These are phyloP conservation scores for Chlamydomonas incerta DNA, from an alignment of 139 green algal genomes.

Conservation along the genomic window DNA sequence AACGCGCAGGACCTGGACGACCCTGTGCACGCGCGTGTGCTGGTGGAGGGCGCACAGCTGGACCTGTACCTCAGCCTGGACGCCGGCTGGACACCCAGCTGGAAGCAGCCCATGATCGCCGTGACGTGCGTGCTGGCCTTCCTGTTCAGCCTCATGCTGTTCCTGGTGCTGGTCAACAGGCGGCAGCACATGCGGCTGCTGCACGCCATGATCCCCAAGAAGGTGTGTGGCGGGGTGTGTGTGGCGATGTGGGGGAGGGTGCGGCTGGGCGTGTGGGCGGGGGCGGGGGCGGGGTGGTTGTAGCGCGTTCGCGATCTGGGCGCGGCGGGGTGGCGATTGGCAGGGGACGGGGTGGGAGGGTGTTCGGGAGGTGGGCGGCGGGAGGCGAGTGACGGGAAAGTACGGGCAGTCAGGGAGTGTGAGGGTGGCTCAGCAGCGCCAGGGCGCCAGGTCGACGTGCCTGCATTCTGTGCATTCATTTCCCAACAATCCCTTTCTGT, in stretches of 20 bases:
- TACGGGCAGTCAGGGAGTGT: neutral
- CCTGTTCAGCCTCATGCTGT: neutral
- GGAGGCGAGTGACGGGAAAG: neutral
- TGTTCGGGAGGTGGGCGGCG: too few species aligned
- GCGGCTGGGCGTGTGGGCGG: too few species aligned
- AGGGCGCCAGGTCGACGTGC: too few species aligned
- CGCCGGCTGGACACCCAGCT: constrained; percentile 1
- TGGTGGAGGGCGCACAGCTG: constrained; percentile 3
- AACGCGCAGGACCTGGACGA: neutral
- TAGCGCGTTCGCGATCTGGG: too few species aligned
- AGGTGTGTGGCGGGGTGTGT: too few species aligned
- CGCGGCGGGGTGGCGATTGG: too few species aligned
- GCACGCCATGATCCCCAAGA: constrained; percentile 43
- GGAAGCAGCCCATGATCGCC: neutral
- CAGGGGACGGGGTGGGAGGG: too few species aligned
- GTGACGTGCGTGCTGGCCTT: constrained; percentile 23
- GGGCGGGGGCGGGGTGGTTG: too few species aligned
- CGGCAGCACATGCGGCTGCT: constrained; percentile 44
- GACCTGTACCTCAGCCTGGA: neutral
- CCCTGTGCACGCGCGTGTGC: neutral
- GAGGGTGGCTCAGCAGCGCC: neutral
- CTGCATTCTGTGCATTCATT: too few species aligned
- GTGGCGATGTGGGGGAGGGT: too few species aligned
- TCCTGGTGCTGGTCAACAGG: constrained; percentile 34
- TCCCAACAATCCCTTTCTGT: too few species aligned